Evolutionary conservation across 2,329 filamentous ascomycete species (phyloP), one percentile per base, ranked within the genome.

Genomic region (Xylariaceae sp.): DNA sequence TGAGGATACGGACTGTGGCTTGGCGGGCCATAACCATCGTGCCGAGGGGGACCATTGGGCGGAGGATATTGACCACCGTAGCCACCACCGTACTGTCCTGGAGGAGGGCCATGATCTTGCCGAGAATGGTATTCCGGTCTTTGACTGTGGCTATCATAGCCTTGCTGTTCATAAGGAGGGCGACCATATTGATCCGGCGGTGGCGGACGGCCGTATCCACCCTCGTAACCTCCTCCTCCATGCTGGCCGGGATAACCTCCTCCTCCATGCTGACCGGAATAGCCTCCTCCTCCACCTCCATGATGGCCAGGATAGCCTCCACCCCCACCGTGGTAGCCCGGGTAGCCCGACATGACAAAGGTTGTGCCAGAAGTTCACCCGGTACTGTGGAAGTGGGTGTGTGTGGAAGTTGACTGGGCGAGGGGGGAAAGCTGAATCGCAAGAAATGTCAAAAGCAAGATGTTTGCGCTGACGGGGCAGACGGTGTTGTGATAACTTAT

Each of bases 321-420:
- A 36, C 53, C 56, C 46, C 48, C 47, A 18, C 31, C 40, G 56
- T 73, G 70, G 48, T 71, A 72, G 31, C 72, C 71, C 62, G 64
- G 65, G 39, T 65, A 65, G 12, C 34, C 34, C 34, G 67, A 65
- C 67, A 69, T 69, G n/a, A 38, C 14, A 18, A 31, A 31, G 31
- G n/a, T 17, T 33, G 39, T 18, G 34, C 17, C 36, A 38, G 47
- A 18, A 13, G 19, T 6, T 34, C 31, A 16, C 33, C 6, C 7
- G 14, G n/a, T 19, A 28, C n/a, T 22, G n/a, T 16, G 43, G 40
- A 31, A 43, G 42, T 31, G 38, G 31, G 17, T 31, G 18, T 18
- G 43, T 42, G 43, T 5, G 5, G 13, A 16, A 38, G 34, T n/a
- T n/a, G 9, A 38, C 13, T 38, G 34, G 14, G 34, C 34, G 34